Evolutionary conservation across 345 rosid genomes (phyloP).

Genomic region (Tarenaya hassleriana): DNA sequence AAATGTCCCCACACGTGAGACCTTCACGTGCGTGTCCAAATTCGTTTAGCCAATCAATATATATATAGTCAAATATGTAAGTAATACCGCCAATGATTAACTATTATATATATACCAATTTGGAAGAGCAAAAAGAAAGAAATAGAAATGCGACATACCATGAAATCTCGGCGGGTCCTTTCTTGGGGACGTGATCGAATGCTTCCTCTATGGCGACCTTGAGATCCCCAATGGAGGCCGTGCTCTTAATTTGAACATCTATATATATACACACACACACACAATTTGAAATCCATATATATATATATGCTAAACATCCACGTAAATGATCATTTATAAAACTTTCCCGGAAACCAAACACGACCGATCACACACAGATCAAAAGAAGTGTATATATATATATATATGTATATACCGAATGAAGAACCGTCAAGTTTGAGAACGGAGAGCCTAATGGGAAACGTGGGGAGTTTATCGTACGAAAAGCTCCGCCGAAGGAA

Average conservation of each 20-base stretch:
- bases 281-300: background rate
- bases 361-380: too few species aligned
- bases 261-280: too few species aligned
- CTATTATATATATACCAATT: background rate
- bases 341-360: too few species aligned
- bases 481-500: constrained; percentile 33
- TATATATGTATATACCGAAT: constrained; percentile 43
- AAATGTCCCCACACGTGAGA: constrained; percentile 91
- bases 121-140: background rate
- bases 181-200: constrained; percentile 53
- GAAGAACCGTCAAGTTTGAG: constrained; percentile 75
- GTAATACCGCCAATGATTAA: background rate
- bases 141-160: constrained; percentile 38
- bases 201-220: constrained; percentile 67
- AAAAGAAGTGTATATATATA: background rate
- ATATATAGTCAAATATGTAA: too few species aligned
- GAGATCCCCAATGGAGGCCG: constrained; percentile 64
- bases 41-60: background rate
- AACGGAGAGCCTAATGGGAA: constrained; percentile 68
- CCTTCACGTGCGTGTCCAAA: constrained; percentile 38
- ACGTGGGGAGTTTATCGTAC: constrained; percentile 54
- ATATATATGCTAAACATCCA: too few species aligned
- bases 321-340: too few species aligned
- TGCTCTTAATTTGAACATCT: constrained; percentile 52
- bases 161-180: constrained; percentile 71